Base-by-base conservation (phyloP, 331 rosid species). In the Ulmus americana region DNA sequence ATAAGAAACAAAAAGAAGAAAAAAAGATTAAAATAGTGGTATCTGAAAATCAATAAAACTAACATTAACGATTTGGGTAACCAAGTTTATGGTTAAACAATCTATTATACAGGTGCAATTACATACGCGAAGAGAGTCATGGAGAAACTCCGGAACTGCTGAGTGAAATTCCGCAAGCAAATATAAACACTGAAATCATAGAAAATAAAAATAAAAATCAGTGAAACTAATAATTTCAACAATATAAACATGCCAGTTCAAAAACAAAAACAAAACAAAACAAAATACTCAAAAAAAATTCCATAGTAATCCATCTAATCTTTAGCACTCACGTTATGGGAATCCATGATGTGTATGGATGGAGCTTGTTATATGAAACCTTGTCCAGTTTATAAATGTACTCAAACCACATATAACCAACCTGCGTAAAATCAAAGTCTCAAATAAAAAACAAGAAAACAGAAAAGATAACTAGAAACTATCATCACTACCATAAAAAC, bases 281-380 rank as follows among this genome's bases (percentile, higher is more conserved):
- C n/a, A n/a, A 66, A 48, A 42, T 52, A 47, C 55, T 45, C 61
- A 7, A 45, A 20, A 16, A 59, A 51, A 28, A 1, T 28, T 28
- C 35, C 35, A 28, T 10, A 62, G 11, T 39, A 13, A 13, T 41
- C 42, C 3, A 28, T 28, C 39, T 45, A 57, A 63, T 61, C 56
- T 39, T 56, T 10, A 45, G 60, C 59, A 86, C 97, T 15, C 71
- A 94, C 97, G 96, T 94, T 70, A 94, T 94, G 39, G 95, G 99
- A 76, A 94, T 94, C 99, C 99, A 94, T 44, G 99, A 94, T 56
- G 99, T 94, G 83, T 94, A 94, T 12, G 99, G 99, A 79, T 94
- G 99, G 39, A 79, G 73, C 71, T 90, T 94, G 80, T 94, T 94
- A 72, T 94, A 94, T 16, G 95, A 9, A 67, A 87, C 88, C 80